phyloP scores from a whole-genome alignment of 177 flowering plant genomes.

The Vitis hybrid region DNA sequence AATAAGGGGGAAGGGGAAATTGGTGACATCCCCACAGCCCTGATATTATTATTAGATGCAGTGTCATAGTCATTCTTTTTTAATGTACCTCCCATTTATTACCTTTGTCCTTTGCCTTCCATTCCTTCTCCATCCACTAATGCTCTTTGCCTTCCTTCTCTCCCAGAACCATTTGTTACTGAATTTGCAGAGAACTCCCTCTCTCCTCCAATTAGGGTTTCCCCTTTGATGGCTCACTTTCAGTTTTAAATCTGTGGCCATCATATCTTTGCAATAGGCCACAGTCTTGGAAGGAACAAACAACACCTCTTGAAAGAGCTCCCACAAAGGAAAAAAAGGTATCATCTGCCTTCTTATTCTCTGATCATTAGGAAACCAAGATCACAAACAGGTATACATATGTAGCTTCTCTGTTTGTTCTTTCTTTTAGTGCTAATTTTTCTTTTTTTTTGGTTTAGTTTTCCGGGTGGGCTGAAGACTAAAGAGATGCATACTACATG shows the following conservation, averaged over 20 bases:
- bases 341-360: conserved; percentile 26
- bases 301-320: conserved; percentile 32
- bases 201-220: conserved; percentile 48
- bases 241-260: conserved; percentile 9
- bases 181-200: conserved; percentile 21
- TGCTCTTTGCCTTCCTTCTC: conserved; percentile 26
- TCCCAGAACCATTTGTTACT: conserved; percentile 17
- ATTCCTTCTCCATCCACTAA: conserved; percentile 31
- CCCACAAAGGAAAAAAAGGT: conserved; percentile 25
- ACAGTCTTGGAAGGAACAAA: conserved; percentile 19
- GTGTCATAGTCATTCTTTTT: conserved; percentile 55
- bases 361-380: conserved; percentile 30
- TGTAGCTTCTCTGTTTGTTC: conserved; percentile 3
- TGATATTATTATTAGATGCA: conserved; percentile 51
- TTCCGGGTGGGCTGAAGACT: conserved; percentile 11
- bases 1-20: conserved; percentile 15
- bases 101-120: conserved; percentile 40
- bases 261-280: conserved; percentile 4
- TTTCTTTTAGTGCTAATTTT: conserved; percentile 2
- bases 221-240: conserved; percentile 14
- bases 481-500: conserved; percentile 14
- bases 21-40: conserved; percentile 31
- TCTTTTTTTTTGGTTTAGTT: conserved; percentile 7
- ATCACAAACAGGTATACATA: conserved; percentile 31
- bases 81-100: conserved; percentile 51